These are phyloP conservation scores for Suillus hirtellus DNA, from an alignment of 768 basidiomycete species.

Conservation along the genomic window DNA sequence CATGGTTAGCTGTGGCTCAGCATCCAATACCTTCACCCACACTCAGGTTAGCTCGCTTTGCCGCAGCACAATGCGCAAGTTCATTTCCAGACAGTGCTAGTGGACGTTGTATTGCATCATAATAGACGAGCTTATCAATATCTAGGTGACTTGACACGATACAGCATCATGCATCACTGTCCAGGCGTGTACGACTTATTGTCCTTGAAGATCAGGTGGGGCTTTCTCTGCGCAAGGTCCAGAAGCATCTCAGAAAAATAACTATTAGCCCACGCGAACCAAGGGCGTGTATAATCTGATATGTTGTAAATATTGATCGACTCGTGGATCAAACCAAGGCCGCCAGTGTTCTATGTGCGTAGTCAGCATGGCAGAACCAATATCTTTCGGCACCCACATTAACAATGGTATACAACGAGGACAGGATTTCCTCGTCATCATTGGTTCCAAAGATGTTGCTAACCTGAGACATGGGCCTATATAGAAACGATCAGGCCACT, in stretches of 20 bases:
- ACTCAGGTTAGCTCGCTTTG: background rate
- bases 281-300: conserved; percentile 62
- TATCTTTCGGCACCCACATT: conserved; percentile 50
- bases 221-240: conserved; percentile 74
- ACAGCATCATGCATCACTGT: conserved; percentile 32
- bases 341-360: conserved; percentile 59
- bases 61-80: background rate
- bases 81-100: background rate
- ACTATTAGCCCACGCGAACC: conserved; percentile 86
- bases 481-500: background rate
- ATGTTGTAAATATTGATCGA: conserved; percentile 62
- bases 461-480: conserved; percentile 80
- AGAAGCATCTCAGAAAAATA: conserved; percentile 84
- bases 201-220: conserved; percentile 60
- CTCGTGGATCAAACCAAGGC: conserved; percentile 79
- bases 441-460: conserved; percentile 74
- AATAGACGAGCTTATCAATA: background rate
- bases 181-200: conserved; percentile 59
- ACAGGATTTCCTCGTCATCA: conserved; percentile 66
- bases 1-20: conserved; percentile 4
- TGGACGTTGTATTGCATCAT: background rate
- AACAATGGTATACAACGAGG: conserved; percentile 61
- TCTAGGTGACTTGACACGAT: background rate
- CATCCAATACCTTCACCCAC: background rate
- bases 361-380: conserved; percentile 5